phyloP scores from a whole-genome alignment of 2,329 filamentous ascomycete species.

The Aspergillus transmontanensis region DNA sequence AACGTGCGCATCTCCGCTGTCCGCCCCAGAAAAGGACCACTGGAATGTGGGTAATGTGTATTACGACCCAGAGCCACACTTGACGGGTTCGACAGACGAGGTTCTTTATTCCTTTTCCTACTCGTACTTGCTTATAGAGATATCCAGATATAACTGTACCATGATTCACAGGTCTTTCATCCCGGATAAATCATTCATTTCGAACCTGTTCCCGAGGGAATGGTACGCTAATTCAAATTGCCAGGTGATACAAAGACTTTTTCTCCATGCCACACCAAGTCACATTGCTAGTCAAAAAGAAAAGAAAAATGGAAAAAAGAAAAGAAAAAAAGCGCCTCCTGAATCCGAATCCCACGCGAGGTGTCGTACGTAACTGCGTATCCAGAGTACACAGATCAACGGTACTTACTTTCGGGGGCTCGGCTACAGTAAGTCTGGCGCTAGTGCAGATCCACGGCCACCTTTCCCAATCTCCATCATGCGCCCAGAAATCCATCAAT shows the following conservation, averaged over 20 bases:
- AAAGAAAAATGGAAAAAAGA: background rate
- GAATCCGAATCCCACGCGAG: constrained; percentile 1
- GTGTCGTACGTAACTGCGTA: constrained; percentile 13
- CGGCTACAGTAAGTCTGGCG: constrained; percentile 24
- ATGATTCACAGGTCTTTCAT: background rate
- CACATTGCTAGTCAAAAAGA: background rate
- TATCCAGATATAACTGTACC: too few species aligned
- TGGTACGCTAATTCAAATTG: background rate
- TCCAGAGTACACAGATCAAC: constrained; percentile 18
- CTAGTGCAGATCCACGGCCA: constrained; percentile 31
- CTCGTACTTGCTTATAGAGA: background rate
- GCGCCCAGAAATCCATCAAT: constrained; percentile 15
- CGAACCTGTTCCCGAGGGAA: background rate
- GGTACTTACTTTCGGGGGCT: constrained; percentile 19
- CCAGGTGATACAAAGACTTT: background rate
- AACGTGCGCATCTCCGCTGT: constrained; percentile 13
- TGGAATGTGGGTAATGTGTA: background rate
- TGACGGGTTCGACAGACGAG: background rate
- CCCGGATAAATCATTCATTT: background rate
- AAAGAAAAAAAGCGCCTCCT: background rate
- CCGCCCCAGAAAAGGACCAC: constrained; percentile 4
- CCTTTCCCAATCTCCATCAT: constrained; percentile 21
- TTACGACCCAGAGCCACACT: background rate
- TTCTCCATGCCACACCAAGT: background rate
- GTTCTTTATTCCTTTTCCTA: background rate